Base-by-base conservation (phyloP, 1,139 yeast species). In the Spathaspora sp. region DNA sequence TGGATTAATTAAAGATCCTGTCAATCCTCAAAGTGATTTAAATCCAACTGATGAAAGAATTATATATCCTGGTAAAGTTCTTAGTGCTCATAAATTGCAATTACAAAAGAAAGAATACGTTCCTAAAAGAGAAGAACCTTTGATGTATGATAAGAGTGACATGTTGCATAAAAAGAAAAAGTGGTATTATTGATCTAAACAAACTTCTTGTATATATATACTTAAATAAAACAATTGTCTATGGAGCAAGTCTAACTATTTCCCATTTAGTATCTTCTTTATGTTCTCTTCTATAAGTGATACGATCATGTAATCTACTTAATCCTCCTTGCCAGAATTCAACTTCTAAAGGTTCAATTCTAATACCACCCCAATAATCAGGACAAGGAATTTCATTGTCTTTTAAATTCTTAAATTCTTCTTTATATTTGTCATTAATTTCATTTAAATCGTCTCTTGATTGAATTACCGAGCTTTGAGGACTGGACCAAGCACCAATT, bases 261-360 rank as follows among this genome's bases (percentile, higher is more conserved):
- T 72, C 66, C 96, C 96, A 91, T 33, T 72, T 65, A 1, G 65
- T 74, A 13, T 65, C 68, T 18, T 70, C 76, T 15, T 68, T 58
- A 7, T 54, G 56, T 9, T 78, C 81, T 60, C 95, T 76, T 53
- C 79, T 77, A 65, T 78, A 93, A n/a, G 83, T 80, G 47, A 90
- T 74, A 58, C 99, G 79, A 66, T 93, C 99, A 64, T 93, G 99
- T 48, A 91, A 74, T 64, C 99, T 80, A 59, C 89, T 86, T 49
- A 81, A 77, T 51, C 99, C 81, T 15, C 99, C 99, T 68, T 93
- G 98, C 97, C 98, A 93, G 61, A 93, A 93, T 68, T 93, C 99
- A 56, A 93, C 80, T 60, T 89, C 96, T 46, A 88, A 70, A 2
- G 99, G 99, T 40, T 86, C 82, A 26, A 93, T 77, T 58, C 96